Base-by-base conservation (phyloP, 352 stramenopile genomes). In the Phytopythium kandeliae region DNA sequence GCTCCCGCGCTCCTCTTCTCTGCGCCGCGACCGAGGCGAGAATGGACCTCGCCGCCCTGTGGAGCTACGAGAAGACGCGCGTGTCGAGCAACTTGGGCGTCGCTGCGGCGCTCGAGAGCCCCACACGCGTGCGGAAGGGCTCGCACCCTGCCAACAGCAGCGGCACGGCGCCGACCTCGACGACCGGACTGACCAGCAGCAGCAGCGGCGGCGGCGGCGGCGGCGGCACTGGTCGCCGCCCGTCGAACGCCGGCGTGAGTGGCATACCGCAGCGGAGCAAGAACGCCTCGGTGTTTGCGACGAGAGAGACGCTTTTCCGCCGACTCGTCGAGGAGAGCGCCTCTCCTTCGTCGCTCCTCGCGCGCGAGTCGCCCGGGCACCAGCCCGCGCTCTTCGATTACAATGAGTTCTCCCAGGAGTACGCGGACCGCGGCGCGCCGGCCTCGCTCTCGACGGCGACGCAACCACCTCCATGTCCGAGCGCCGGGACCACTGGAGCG, bases 321-420 rank as follows among this genome's bases (percentile, higher is more conserved):
- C 30, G 42, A 34, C 61, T 85, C 4, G 17, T 87, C 13, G 62
- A 79, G 21, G 59, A 68, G 21, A 81, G 71, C 47, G 58, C 68
- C 4, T 40, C 65, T 5, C 62, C 31, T 12, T 55, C 31, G 12
- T 50, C 28, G 1, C 33, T 51, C 0, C 33, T 50, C 3, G 48
- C 62, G 22, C 21, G 24, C 1, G 19, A 16, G 9, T 11, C 21
- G 11, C 22, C n/a, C n/a, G n/a, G n/a, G n/a, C n/a, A n/a, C n/a
- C n/a, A n/a, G n/a, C n/a, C n/a, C n/a, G n/a, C n/a, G n/a, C 55
- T 68, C n/a, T 62, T 58, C 19, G 60, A 69, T 40, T 57, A 42
- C 36, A 87, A 87, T 43, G 73, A 84, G 48, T 85, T 87, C 37
- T 74, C 76, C 6, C 76, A 82, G 33, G 76, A 87, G 40, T 87